Conservation (phyloP, 352 stramenopile genomes). For the Globisporangium spiculum region DNA sequence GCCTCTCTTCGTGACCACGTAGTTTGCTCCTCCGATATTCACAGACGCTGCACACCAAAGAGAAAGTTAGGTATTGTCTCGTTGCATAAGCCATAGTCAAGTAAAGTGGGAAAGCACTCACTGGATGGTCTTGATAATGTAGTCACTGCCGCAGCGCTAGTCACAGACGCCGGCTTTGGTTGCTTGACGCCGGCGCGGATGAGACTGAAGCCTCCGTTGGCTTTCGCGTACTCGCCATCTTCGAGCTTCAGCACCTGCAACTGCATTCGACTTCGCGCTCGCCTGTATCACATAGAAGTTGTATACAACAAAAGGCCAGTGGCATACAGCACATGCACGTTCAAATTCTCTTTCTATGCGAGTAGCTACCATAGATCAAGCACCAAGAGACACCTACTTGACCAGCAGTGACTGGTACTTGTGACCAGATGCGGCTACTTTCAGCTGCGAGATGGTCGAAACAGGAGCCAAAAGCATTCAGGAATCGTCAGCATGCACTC, state of each 20-base stretch:
- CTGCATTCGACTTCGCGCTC: slow-evolving; percentile 41
- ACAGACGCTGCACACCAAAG: slow-evolving; percentile 30
- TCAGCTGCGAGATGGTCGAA: slow-evolving; percentile 4
- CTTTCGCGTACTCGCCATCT: slow-evolving; percentile 74
- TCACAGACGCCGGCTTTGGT: slow-evolving; percentile 8
- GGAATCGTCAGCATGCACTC: neutral
- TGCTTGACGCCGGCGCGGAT: slow-evolving; percentile 53
- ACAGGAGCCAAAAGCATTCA: neutral
- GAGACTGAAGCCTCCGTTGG: slow-evolving; percentile 68
- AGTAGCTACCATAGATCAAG: neutral
- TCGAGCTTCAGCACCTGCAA: slow-evolving; percentile 53
- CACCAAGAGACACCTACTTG: slow-evolving; percentile 9
- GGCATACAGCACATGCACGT: neutral
- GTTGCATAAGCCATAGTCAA: neutral
- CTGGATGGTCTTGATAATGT: neutral
- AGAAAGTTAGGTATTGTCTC: neutral
- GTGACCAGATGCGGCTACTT: slow-evolving; percentile 10
- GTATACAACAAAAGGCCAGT: neutral
- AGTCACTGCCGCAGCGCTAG: neutral
- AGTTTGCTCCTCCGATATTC: slow-evolving; percentile 43
- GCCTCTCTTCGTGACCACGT: slow-evolving; percentile 37
- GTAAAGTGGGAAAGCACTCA: neutral
- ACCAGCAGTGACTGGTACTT: slow-evolving; percentile 8
- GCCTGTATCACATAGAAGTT: slow-evolving; percentile 16
- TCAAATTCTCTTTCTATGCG: neutral